Evolutionary conservation across 805 yeast species (phyloP).

Genomic region (Hyphopichia homilentoma): DNA sequence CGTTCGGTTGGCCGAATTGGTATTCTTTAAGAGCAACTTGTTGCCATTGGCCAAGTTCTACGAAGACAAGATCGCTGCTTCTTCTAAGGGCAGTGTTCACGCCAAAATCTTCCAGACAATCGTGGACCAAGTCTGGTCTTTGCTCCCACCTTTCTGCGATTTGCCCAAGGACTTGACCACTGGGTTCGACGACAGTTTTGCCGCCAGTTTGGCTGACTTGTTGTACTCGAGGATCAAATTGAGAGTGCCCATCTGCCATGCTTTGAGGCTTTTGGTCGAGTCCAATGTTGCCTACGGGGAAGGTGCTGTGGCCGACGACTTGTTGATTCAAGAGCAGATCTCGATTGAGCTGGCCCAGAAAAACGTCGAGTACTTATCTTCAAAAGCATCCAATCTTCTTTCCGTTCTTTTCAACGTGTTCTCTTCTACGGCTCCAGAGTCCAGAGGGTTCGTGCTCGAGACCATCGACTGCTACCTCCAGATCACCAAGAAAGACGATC

Average conservation of each 20-base stretch:
- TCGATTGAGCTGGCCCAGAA: conserved; percentile 51
- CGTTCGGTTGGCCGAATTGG: conserved; percentile 65
- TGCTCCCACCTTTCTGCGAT: conserved; percentile 85
- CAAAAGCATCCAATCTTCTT: conserved; percentile 69
- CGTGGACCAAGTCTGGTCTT: conserved; percentile 87
- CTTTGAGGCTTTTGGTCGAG: conserved; percentile 73
- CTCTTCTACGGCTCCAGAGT: conserved; percentile 80
- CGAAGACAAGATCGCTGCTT: conserved; percentile 40
- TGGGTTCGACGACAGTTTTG: conserved; percentile 73
- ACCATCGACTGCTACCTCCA: conserved; percentile 79
- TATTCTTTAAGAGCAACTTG: conserved; percentile 58
- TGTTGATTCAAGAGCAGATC: conserved; percentile 57
- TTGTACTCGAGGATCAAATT: conserved; percentile 72
- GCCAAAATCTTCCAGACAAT: conserved; percentile 79
- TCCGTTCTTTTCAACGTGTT: conserved; percentile 90
- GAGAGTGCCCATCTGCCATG: conserved; percentile 81
- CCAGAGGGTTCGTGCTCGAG: conserved; percentile 80
- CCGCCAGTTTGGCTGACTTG: conserved; percentile 66
- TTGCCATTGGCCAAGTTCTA: conserved; percentile 63
- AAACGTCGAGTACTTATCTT: conserved; percentile 59
- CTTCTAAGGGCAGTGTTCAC: conserved; percentile 59
- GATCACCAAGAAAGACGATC: conserved; percentile 62
- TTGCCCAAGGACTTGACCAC: conserved; percentile 69
- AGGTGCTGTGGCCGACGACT: conserved; percentile 55
- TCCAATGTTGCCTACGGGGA: conserved; percentile 62